phyloP scores from a whole-genome alignment of 352 stramenopile genomes.

The Chrysophaeum taylorii region DNA sequence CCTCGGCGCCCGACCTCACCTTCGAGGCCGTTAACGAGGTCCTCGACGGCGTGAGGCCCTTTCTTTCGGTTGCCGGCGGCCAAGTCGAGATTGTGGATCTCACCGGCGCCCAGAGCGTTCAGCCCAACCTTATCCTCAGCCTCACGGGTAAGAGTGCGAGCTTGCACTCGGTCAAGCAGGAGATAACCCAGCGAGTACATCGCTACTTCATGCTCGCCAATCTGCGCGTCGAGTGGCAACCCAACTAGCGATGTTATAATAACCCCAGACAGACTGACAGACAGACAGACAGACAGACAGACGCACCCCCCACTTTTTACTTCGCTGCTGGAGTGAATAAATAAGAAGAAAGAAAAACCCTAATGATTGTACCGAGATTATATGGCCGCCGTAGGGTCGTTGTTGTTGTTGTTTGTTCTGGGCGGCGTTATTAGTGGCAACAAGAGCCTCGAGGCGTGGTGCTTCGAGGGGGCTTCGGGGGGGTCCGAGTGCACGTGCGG shows the following conservation, averaged over 20 bases:
- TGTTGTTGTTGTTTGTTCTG: too few species aligned
- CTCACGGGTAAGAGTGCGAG: slow-evolving; percentile 53
- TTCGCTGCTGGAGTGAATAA: too few species aligned
- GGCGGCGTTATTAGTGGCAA: too few species aligned
- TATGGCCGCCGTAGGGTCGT: too few species aligned
- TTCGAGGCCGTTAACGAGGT: slow-evolving; percentile 50
- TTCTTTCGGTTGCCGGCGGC: slow-evolving; percentile 62
- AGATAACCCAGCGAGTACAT: slow-evolving; percentile 67
- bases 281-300: neutral
- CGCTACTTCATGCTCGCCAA: slow-evolving; percentile 64
- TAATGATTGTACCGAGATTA: too few species aligned
- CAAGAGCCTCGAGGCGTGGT: too few species aligned
- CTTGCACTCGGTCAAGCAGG: slow-evolving; percentile 62
- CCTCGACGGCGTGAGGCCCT: slow-evolving; percentile 60
- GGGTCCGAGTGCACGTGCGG: too few species aligned
- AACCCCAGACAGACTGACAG: neutral
- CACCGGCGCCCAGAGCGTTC: slow-evolving; percentile 38
- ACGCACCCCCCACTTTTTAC: too few species aligned
- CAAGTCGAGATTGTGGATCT: slow-evolving; percentile 49
- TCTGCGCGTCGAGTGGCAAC: slow-evolving; percentile 46
- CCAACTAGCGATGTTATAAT: neutral
- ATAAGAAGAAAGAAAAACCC: too few species aligned
- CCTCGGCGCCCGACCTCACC: slow-evolving; percentile 54
- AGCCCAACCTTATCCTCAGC: slow-evolving; percentile 57
- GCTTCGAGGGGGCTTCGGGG: too few species aligned